A percentile compares a stretch with the other conserved stretches of the same genome.
Conservation (phyloP, 371 early-diverging fungal genomes). For the Mortierella sp. region DNA sequence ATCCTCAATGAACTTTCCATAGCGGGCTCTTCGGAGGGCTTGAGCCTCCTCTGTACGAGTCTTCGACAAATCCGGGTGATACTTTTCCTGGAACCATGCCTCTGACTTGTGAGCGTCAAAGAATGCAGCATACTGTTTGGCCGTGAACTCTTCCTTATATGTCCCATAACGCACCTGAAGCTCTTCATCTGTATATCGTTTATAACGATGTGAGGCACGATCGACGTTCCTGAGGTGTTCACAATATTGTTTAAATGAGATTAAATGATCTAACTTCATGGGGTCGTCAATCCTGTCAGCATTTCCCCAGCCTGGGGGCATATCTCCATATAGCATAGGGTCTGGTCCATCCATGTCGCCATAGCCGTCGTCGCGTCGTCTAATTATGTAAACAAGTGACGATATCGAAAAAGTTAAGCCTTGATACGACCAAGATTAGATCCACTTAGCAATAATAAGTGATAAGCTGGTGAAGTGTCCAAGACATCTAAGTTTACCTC, state of each 20-base stretch:
- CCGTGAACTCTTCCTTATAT: constrained; percentile 83
- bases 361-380: constrained; percentile 49
- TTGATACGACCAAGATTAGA: too few species aligned
- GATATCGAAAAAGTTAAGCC: too few species aligned
- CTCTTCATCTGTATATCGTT: constrained; percentile 82
- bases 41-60: constrained; percentile 69
- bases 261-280: constrained; percentile 79
- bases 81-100: constrained; percentile 95
- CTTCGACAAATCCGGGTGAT: constrained; percentile 78
- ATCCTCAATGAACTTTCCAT: constrained; percentile 71
- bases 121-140: constrained; percentile 77
- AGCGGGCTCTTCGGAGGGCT: constrained; percentile 65
- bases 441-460: too few species aligned
- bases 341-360: constrained; percentile 50
- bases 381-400: background rate
- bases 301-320: constrained; percentile 41
- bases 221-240: constrained; percentile 74
- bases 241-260: constrained; percentile 83
- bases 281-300: constrained; percentile 71
- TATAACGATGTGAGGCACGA: constrained; percentile 57
- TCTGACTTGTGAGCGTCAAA: constrained; percentile 84
- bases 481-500: constrained; percentile 23
- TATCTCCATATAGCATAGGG: constrained; percentile 25
- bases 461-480: background rate
- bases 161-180: constrained; percentile 80